Evolutionary conservation across 805 yeast species (phyloP).

Genomic region (Saccharomycopsis javanensis): DNA sequence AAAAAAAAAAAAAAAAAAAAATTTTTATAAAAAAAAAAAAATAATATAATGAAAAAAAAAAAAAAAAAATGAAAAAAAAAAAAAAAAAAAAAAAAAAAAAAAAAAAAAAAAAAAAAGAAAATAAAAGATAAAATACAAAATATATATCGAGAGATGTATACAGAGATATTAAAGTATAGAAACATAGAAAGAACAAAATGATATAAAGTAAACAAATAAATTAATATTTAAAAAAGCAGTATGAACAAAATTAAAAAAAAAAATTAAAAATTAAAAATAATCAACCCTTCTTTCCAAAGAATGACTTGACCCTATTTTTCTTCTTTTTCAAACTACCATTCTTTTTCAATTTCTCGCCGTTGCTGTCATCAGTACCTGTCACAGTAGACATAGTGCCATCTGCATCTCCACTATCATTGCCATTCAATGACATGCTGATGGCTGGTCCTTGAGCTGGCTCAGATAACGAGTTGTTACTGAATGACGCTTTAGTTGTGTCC

Average conservation of each 20-base stretch:
- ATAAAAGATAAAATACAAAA: too few species aligned
- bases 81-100: too few species aligned
- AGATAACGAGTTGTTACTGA: not conserved
- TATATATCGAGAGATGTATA: not conserved
- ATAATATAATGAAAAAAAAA: too few species aligned
- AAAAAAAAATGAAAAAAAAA: too few species aligned
- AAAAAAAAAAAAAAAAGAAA: too few species aligned
- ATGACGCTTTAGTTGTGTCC: not conserved
- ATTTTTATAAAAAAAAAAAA: too few species aligned
- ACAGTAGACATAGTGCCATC: conserved; percentile 1
- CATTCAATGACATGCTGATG: conserved; percentile 4
- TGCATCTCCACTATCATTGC: not conserved
- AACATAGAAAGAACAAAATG: not conserved
- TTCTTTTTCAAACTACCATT: not conserved
- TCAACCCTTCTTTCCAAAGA: conserved; percentile 15
- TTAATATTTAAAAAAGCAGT: too few species aligned
- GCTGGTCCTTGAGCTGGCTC: not conserved
- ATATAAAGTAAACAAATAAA: not conserved
- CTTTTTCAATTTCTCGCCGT: conserved; percentile 14
- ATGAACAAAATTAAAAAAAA: not conserved
- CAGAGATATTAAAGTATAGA: not conserved
- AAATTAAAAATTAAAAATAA: not conserved
- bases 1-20: too few species aligned
- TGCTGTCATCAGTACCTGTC: conserved; percentile 6
- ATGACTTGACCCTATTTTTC: conserved; percentile 5